Conservation (phyloP, 306 rosid species). For the Geum urbanum region DNA sequence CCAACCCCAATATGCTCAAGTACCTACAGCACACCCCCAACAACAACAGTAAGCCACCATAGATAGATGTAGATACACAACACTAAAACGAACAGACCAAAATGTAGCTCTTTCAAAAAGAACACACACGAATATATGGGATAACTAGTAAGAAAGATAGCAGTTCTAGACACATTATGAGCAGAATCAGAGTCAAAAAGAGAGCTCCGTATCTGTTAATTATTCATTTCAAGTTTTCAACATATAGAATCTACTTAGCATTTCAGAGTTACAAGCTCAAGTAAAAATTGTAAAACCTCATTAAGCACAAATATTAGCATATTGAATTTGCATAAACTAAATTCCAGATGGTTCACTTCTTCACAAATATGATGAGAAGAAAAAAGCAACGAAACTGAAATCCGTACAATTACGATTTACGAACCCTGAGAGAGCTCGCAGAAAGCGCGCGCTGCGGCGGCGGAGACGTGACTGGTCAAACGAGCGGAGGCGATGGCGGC, state of each 20-base stretch:
- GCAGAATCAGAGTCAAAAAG: too few relatives aligned
- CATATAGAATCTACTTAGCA: too few relatives aligned
- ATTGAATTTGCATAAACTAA: too few relatives aligned
- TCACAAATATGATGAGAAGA: background rate
- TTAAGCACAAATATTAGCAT: too few relatives aligned
- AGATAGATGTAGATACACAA: background rate
- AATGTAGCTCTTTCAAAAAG: too few relatives aligned
- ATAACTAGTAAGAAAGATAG: too few relatives aligned
- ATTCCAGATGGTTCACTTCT: background rate
- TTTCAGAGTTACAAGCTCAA: background rate
- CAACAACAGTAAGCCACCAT: background rate
- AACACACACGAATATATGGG: too few relatives aligned
- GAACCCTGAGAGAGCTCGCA: slow-evolving; percentile 67
- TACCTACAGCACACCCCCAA: slow-evolving; percentile 19
- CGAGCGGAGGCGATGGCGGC: slow-evolving; percentile 38
- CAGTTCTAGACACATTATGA: too few relatives aligned
- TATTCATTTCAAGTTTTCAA: too few relatives aligned
- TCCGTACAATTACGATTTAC: slow-evolving; percentile 18
- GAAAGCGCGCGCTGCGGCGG: slow-evolving; percentile 43
- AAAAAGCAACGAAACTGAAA: background rate
- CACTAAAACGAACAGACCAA: background rate
- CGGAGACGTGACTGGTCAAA: slow-evolving; percentile 44
- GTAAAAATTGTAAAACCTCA: background rate
- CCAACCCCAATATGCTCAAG: too few relatives aligned
- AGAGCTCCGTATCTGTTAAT: too few relatives aligned